Conservation (phyloP, 352 stramenopile genomes). For the Globisporangium perplexum region DNA sequence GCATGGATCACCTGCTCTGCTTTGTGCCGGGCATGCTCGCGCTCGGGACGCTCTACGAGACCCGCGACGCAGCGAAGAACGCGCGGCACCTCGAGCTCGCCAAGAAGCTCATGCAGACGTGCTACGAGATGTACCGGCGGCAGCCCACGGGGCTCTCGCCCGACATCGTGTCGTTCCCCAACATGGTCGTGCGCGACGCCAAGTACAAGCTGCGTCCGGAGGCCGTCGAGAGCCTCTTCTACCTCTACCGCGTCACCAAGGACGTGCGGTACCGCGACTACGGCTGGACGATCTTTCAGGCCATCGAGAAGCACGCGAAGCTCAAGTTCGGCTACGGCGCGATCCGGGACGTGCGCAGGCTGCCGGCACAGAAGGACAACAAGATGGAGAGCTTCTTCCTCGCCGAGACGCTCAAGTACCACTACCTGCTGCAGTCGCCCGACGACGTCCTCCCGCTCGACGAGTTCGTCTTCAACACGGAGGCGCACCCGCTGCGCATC, state of each 20-base stretch:
- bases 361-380: slow-evolving; percentile 76
- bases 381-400: slow-evolving; percentile 99
- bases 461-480: slow-evolving; percentile 96
- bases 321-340: slow-evolving; percentile 86
- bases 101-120: slow-evolving; percentile 89
- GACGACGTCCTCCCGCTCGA: slow-evolving; percentile 85
- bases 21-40: slow-evolving; percentile 93
- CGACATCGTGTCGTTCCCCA: slow-evolving; percentile 90
- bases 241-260: slow-evolving; percentile 94
- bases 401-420: slow-evolving; percentile 98
- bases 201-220: slow-evolving; percentile 96
- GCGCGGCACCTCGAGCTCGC: slow-evolving; percentile 81
- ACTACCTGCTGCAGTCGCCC: slow-evolving; percentile 92
- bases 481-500: slow-evolving; percentile 91
- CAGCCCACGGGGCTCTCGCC: slow-evolving; percentile 91
- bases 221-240: slow-evolving; percentile 94
- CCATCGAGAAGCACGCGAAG: slow-evolving; percentile 91
- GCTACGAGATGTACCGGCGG: slow-evolving; percentile 93
- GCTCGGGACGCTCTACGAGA: slow-evolving; percentile 82
- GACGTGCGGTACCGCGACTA: slow-evolving; percentile 93
- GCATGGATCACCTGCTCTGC: slow-evolving; percentile 97
- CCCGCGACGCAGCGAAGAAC: slow-evolving; percentile 60
- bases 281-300: slow-evolving; percentile 94
- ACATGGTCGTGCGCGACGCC: slow-evolving; percentile 43
- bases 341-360: slow-evolving; percentile 38